Base-by-base conservation (phyloP, 441 rosid species). In the Raphanus hybrid region DNA sequence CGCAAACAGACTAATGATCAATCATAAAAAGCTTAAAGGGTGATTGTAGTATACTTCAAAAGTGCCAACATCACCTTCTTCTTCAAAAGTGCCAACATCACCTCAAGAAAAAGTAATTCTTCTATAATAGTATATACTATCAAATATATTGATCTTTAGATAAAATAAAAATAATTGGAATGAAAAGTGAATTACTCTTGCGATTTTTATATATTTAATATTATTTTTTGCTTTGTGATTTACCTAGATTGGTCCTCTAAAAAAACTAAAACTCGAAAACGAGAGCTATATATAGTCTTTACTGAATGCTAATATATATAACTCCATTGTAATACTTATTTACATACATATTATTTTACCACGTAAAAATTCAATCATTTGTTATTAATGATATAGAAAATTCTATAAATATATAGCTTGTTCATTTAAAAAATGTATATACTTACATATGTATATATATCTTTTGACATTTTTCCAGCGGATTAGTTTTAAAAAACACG, bases 11-110 rank as follows among this genome's bases (percentile, higher is more conserved):
- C 75, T 35, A 79, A 48, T 69, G 63, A 57, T 58, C 69, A 64
- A 59, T 48, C 72, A 74, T 57, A 57, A 57, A 79, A 74, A 61
- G 69, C 18, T 34, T 66, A 71, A 55, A 59, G 9, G 70, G 45
- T 37, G 34, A 64, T 79, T 58, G 59, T 70, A 70, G 75, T 70
- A 65, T 55, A 18, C 18, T 60, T 41, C 69, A 75, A 75, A 80
- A 80, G 69, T 20, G 54, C 76, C 68, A 75, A 70, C 79, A 65
- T 75, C 23, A 12, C 68, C 67, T 69, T 74, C 73, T 57, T 71
- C 65, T 23, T 12, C 3, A 34, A 57, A 72, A 72, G 73, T 37
- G 26, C 26, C 26, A 23, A 23, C 26, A 23, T 23, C 26, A 78
- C 69, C 77, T 58, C 66, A 50, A 60, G 58, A 64, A 34, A 69